phyloP scores from a whole-genome alignment of 2,329 filamentous ascomycete species.

The Fusarium nematophilum region DNA sequence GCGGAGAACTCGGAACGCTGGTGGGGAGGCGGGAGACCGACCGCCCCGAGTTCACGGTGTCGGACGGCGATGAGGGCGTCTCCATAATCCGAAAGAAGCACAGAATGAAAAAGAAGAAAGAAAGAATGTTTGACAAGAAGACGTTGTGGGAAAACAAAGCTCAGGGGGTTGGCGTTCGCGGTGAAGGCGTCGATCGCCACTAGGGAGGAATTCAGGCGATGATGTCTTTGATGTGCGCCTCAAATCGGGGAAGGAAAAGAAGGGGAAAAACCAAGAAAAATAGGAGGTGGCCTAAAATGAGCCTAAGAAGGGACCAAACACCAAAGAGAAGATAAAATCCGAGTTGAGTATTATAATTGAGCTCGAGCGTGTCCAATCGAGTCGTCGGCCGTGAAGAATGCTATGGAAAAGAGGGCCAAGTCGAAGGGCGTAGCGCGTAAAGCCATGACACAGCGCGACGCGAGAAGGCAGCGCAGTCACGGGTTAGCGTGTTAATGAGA shows the following conservation, averaged over 20 bases:
- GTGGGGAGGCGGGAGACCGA: conserved; percentile 47
- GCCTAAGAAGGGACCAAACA: not conserved
- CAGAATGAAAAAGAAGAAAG: not conserved
- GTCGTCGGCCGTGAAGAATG: conserved; percentile 15
- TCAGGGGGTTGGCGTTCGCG: conserved; percentile 13
- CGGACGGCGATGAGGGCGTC: conserved; percentile 46
- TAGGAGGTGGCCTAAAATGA: not conserved
- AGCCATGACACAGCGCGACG: conserved; percentile 46
- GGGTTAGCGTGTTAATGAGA: conserved; percentile 37
- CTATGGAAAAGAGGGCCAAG: conserved; percentile 4
- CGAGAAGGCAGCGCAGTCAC: conserved; percentile 52
- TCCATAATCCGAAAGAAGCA: conserved; percentile 40
- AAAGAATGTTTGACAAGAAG: not conserved
- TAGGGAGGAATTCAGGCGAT: conserved; percentile 25
- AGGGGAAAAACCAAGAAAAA: conserved; percentile 10
- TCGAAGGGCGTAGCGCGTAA: conserved; percentile 28
- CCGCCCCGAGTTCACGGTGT: conserved; percentile 44
- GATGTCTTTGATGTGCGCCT: conserved; percentile 39
- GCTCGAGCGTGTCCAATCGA: conserved; percentile 4
- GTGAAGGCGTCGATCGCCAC: conserved; percentile 11
- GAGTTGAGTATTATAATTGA: not conserved
- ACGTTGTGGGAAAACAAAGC: not conserved
- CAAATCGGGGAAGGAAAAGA: conserved; percentile 13
- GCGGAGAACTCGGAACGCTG: conserved; percentile 54
- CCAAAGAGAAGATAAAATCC: not conserved